Percentiles rank a stretch among this genome's conserved stretches.
These are phyloP conservation scores for Puccinia hordei DNA, from an alignment of 1,284 basidiomycete species.

Conservation along the genomic window DNA sequence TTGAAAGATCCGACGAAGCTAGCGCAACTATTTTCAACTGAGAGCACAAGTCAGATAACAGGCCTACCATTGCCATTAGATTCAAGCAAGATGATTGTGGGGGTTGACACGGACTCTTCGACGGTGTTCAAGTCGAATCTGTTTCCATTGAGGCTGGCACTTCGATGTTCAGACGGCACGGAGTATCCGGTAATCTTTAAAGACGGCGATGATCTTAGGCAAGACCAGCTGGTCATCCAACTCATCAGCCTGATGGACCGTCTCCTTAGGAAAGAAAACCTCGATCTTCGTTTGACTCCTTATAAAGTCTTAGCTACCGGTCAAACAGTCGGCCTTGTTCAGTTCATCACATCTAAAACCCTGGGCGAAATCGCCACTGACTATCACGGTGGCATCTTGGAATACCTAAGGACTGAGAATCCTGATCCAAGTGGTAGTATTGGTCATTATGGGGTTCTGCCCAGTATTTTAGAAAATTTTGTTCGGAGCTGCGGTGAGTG, in stretches of 20 bases:
- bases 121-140: constrained; percentile 98
- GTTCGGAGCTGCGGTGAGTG: constrained; percentile 90
- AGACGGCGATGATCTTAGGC: constrained; percentile 96
- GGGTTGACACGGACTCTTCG: constrained; percentile 85
- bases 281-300: constrained; percentile 88
- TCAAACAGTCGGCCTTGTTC: constrained; percentile 88
- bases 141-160: constrained; percentile 85
- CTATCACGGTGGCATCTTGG: constrained; percentile 78
- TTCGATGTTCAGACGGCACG: constrained; percentile 61
- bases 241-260: constrained; percentile 97
- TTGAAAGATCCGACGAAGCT: constrained; percentile 79
- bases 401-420: constrained; percentile 80
- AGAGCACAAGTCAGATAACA: constrained; percentile 65
- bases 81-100: constrained; percentile 75
- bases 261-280: constrained; percentile 86
- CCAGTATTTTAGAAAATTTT: constrained; percentile 90
- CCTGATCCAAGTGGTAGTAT: constrained; percentile 83
- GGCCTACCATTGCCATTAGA: constrained; percentile 73
- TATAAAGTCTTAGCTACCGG: constrained; percentile 95
- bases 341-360: constrained; percentile 93
- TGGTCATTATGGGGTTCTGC: constrained; percentile 87
- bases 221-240: constrained; percentile 96
- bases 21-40: constrained; percentile 69
- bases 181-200: constrained; percentile 97
- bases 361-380: constrained; percentile 91